A percentile compares a stretch with the other conserved stretches of the same genome.
Evolutionary conservation across 345 rosid species (phyloP).

Genomic region (Triadica sebifera): DNA sequence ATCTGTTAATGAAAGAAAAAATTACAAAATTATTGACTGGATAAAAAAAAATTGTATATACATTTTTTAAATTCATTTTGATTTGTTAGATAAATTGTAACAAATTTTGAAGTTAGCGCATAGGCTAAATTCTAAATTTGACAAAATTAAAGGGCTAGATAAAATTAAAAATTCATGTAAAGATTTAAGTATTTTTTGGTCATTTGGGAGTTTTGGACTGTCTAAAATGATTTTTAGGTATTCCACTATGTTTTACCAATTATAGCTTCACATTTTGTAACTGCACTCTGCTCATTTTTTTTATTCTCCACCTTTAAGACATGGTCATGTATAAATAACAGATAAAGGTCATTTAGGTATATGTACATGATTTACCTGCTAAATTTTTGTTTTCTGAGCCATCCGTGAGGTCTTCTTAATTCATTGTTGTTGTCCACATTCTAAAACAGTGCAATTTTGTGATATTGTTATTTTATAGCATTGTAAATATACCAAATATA

Average conservation of each 20-base stretch:
- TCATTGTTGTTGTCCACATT: conserved; percentile 8
- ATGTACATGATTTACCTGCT: not conserved
- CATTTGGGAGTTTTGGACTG: not conserved
- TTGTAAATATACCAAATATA: conserved; percentile 69
- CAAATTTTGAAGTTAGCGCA: not conserved
- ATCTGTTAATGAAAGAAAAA: not conserved
- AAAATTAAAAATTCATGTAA: not conserved
- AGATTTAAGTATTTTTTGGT: not conserved
- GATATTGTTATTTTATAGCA: conserved; percentile 47
- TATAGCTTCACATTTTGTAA: not conserved
- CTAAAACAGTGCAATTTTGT: not conserved
- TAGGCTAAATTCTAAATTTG: not conserved
- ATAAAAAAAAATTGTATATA: not conserved
- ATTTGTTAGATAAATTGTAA: not conserved
- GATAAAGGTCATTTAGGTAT: not conserved
- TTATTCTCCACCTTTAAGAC: not conserved
- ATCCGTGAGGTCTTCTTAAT: conserved; percentile 8
- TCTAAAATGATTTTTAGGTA: not conserved
- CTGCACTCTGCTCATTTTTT: not conserved
- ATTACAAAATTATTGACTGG: not conserved
- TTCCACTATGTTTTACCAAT: not conserved
- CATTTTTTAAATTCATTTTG: not conserved
- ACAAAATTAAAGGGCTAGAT: not conserved
- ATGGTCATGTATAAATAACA: not conserved
- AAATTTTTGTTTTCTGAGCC: not conserved